Evolutionary conservation across 305 asterid species (phyloP), one percentile per base, ranked within the genome.

Genomic region (Fraxinus latifolia): DNA sequence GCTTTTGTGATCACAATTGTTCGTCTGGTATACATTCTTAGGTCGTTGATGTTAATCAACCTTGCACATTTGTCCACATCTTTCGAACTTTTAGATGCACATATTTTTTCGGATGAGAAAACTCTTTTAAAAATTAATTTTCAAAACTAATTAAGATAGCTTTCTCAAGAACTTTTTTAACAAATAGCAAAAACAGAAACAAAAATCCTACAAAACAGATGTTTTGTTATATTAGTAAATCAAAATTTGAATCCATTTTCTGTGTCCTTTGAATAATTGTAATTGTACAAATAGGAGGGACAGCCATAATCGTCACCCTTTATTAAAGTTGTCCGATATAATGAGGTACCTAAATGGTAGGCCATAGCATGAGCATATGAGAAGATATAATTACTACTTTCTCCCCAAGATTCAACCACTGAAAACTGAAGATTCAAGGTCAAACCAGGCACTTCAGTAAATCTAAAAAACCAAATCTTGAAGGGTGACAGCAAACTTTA

Each of bases 401-500:
- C 83, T 74, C 91, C 92, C 42, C 83, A 62, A 8, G 60, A 79
- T 47, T 75, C 75, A 65, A 55, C 53, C 23, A 67, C 44, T 15
- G 12, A 33, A 76, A 33, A 47, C 77, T 62, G 58, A 12, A 70
- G 58, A 73, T 72, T 77, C 71, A 70, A 80, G 77, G 91, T 47
- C 84, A 60, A 36, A 25, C 27, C 31, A 27, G 78, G 90, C 80
- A 65, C 81, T 85, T 71, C 7, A 74, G 85, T 83, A 80, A 76
- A 70, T 87, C 82, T 84, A 60, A 21, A 77, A 68, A 77, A 39
- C 70, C 74, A 74, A 79, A 83, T 33, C 80, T 80, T 76, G 81
- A 76, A 47, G 79, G 72, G 84, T 85, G 90, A 84, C 53, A 77
- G 77, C 81, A 58, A 76, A 84, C 98, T 93, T 93, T 91, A 92